phyloP scores from a whole-genome alignment of 2,329 filamentous ascomycete species.

The Hymenoscyphus fraxineus region DNA sequence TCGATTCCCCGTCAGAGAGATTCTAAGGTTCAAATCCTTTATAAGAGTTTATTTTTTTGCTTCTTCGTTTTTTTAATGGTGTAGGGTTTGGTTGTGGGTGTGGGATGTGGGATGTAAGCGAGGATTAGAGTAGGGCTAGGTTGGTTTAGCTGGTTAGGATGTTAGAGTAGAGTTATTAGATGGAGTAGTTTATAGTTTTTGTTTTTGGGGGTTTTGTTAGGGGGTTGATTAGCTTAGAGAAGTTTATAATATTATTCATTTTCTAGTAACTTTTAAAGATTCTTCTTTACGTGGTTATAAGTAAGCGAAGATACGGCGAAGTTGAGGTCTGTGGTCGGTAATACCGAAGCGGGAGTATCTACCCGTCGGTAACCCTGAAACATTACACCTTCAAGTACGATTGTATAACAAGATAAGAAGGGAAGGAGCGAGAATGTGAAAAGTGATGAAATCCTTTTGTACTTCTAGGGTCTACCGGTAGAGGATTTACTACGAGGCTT shows the following conservation, averaged over 20 bases:
- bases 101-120: not conserved
- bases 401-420: no score
- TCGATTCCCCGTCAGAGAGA: constrained; percentile 30
- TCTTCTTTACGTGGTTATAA: not conserved
- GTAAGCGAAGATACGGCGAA: not conserved
- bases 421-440: no score
- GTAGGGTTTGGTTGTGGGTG: not conserved
- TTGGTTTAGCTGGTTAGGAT: no score
- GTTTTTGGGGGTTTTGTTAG: no score
- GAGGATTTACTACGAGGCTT: no score
- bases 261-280: not conserved
- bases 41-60: not conserved
- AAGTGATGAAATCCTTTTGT: no score
- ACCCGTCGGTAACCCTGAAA: not conserved
- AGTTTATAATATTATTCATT: no score
- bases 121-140: no score
- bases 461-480: no score
- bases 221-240: no score
- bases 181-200: no score
- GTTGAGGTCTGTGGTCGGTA: not conserved
- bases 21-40: not conserved
- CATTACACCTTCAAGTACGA: not conserved
- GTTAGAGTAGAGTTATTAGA: no score
- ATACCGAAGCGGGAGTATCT: not conserved
- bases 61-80: not conserved